Base-by-base conservation (phyloP, 2,329 filamentous ascomycete genomes). In the Elsinoe australis region DNA sequence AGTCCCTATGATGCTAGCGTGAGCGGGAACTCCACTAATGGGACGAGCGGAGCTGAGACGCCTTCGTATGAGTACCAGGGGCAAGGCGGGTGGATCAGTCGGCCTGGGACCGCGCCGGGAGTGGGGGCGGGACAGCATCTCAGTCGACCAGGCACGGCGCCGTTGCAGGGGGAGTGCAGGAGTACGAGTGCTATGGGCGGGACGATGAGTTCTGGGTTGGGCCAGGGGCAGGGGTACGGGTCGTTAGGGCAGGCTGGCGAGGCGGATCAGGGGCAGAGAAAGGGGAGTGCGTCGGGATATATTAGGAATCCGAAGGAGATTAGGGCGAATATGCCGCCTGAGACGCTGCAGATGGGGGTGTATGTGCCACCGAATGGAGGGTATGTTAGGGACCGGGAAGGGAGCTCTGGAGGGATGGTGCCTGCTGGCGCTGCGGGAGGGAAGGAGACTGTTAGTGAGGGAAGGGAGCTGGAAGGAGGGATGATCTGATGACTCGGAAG, bases 301-400 rank as follows among this genome's bases (percentile, higher is more conserved):
- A 24, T 48, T 14, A 58, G 65, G 31, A 61, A 71, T 38, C 69
- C 69, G 5, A 71, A 66, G 55, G 71, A 72, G 54, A 58, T 73
- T 14, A 59, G 70, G 17, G 71, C 71, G 33, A 74, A 74, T 36
- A 71, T 74, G 69, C 70, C 71, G 7, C 69, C 71, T 0, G 63
- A 66, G 14, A 64, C 62, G 7, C 49, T 73, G 8, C 70, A 72
- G 54, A 57, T 64, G 15, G 71, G 70, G 9, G 70, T 71, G 34
- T 61, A 58, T 41, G 52, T 53, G 22, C 53, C 53, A 14, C 52
- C 44, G 5, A 24, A 34, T 8, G 29, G 21, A 3, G 39, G 26
- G 24, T 29, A 26, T 24, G 15, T 21, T 5, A 32, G 39, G 39
- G 39, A 44, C 24, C 7, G 39, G 26, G 39, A 44, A 6, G 33